Evolutionary conservation across 2,329 filamentous ascomycete genomes (phyloP).

Genomic region (Colletotrichum trifolii): DNA sequence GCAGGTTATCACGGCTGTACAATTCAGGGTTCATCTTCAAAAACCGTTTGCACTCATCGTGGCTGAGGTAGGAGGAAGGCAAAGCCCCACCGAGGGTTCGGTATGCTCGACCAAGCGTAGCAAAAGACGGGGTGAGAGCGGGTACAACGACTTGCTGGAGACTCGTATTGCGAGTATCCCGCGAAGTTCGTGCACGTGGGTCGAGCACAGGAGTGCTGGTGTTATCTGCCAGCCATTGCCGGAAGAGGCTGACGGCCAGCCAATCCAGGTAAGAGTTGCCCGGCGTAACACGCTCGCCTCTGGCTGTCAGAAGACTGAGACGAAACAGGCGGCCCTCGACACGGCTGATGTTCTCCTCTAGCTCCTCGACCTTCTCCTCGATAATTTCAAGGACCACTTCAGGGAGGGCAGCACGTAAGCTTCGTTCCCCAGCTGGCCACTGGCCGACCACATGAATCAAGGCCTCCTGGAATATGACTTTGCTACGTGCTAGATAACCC

Average conservation of each 20-base stretch:
- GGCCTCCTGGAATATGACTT: slow-evolving; percentile 87
- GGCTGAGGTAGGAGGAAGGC: slow-evolving; percentile 74
- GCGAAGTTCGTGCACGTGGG: slow-evolving; percentile 43
- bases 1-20: slow-evolving; percentile 87
- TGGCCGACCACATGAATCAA: slow-evolving; percentile 94
- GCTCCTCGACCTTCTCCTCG: slow-evolving; percentile 93
- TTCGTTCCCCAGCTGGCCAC: slow-evolving; percentile 85
- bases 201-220: slow-evolving; percentile 74
- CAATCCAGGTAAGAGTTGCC: slow-evolving; percentile 86
- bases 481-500: slow-evolving; percentile 85
- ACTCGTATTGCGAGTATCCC: slow-evolving; percentile 44
- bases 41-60: slow-evolving; percentile 92
- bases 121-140: slow-evolving; percentile 58
- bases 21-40: slow-evolving; percentile 84
- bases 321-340: slow-evolving; percentile 87
- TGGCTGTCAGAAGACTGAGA: slow-evolving; percentile 79
- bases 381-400: slow-evolving; percentile 86
- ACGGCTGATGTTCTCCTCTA: slow-evolving; percentile 83
- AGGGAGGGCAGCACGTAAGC: slow-evolving; percentile 79
- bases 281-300: slow-evolving; percentile 86
- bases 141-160: slow-evolving; percentile 48
- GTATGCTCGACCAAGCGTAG: slow-evolving; percentile 78
- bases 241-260: slow-evolving; percentile 87
- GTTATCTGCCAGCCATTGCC: slow-evolving; percentile 93
- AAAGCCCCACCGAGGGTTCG: slow-evolving; percentile 74